These are phyloP conservation scores for Umbelopsis isabellina DNA, from an alignment of 192 early-diverging fungal species.

Conservation along the genomic window DNA sequence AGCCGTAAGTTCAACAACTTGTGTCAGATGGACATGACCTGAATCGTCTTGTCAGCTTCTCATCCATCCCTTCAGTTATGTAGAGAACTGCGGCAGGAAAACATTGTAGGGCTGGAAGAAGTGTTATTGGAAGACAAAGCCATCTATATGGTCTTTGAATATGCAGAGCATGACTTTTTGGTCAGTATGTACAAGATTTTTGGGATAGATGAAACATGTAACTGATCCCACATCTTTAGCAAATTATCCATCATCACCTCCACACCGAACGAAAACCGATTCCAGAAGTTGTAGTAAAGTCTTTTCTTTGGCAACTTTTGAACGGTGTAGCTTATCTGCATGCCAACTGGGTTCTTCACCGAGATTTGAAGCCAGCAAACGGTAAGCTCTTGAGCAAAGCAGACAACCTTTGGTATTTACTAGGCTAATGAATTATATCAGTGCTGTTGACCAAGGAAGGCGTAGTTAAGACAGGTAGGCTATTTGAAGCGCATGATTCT, in stretches of 20 bases:
- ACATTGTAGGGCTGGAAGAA: slow-evolving; percentile 85
- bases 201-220: background rate
- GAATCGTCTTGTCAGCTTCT: background rate
- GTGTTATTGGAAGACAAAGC: slow-evolving; percentile 91
- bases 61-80: slow-evolving; percentile 61
- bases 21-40: background rate
- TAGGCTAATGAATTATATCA: background rate
- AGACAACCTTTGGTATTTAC: background rate
- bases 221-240: slow-evolving; percentile 38
- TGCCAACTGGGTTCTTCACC: slow-evolving; percentile 81
- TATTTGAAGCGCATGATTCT: background rate
- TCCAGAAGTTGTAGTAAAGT: slow-evolving; percentile 84
- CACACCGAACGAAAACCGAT: slow-evolving; percentile 81
- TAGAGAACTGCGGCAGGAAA: slow-evolving; percentile 87
- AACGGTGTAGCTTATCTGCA: slow-evolving; percentile 90
- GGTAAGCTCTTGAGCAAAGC: slow-evolving; percentile 17
- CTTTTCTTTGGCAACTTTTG: slow-evolving; percentile 86
- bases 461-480: slow-evolving; percentile 80
- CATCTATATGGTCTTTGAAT: slow-evolving; percentile 97
- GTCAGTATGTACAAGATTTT: slow-evolving; percentile 39
- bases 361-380: slow-evolving; percentile 95
- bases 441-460: slow-evolving; percentile 88
- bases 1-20: slow-evolving; percentile 50
- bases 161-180: slow-evolving; percentile 92
- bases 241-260: slow-evolving; percentile 90